These are phyloP conservation scores for Trichoderma koningiopsis DNA, from an alignment of 2,329 filamentous ascomycete genomes.

Conservation along the genomic window DNA sequence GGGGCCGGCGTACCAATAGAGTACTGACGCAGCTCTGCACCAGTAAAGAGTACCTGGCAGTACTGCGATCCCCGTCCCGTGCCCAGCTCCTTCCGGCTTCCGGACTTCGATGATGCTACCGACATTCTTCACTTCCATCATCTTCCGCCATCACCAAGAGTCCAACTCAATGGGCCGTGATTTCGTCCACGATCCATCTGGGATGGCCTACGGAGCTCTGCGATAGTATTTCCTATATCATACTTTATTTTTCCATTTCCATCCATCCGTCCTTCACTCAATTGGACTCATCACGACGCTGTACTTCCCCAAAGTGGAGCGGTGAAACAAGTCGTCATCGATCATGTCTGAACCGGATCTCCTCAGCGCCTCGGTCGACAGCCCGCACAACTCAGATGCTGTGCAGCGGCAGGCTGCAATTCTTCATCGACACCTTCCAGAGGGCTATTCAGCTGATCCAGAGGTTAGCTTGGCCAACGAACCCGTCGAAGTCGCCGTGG, in stretches of 20 bases:
- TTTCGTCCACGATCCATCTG: constrained; percentile 7
- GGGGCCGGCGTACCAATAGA: neutral
- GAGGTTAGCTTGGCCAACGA: constrained; percentile 38
- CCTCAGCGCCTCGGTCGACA: constrained; percentile 33
- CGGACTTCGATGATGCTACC: neutral
- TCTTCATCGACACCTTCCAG: constrained; percentile 43
- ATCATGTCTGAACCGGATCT: constrained; percentile 34
- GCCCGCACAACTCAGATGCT: constrained; percentile 34
- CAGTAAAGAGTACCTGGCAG: constrained; percentile 1
- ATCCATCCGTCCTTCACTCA: neutral
- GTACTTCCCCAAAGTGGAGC: constrained; percentile 20
- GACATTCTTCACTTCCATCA: neutral
- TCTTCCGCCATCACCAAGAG: neutral
- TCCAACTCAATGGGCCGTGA: constrained; percentile 7
- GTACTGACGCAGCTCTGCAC: neutral
- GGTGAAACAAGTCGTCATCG: constrained; percentile 20
- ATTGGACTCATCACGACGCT: neutral
- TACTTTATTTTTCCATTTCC: neutral
- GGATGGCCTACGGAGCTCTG: constrained; percentile 11
- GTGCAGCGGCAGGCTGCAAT: constrained; percentile 41
- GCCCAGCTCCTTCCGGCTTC: neutral
- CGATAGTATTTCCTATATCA: neutral
- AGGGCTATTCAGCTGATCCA: constrained; percentile 45
- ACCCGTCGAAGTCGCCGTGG: constrained; percentile 26
- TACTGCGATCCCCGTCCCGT: constrained; percentile 1